Conservation (phyloP, 2,329 filamentous ascomycete genomes). For the Aspergillus fumigatiaffinis region DNA sequence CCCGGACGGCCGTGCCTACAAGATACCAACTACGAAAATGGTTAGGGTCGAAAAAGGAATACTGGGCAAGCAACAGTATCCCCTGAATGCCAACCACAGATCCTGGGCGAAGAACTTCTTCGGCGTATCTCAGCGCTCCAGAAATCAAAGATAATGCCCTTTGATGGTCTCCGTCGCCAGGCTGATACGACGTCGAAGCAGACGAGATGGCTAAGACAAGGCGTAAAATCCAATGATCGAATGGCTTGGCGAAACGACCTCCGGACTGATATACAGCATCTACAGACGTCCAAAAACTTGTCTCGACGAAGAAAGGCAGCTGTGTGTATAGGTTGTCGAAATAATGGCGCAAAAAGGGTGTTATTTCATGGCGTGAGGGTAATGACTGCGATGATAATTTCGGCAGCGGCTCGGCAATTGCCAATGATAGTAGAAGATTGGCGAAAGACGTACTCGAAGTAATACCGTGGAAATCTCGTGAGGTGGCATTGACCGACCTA, state of each 20-base stretch:
- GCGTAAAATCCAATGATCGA: conserved; percentile 81
- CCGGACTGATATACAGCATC: conserved; percentile 76
- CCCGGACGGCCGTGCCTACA: conserved; percentile 83
- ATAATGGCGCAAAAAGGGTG: conserved; percentile 74
- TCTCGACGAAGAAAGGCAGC: conserved; percentile 79
- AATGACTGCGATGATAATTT: conserved; percentile 57
- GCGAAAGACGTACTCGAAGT: conserved; percentile 89
- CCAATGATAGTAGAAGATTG: conserved; percentile 78
- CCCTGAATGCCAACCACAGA: conserved; percentile 84
- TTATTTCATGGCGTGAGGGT: conserved; percentile 67
- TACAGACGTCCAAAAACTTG: conserved; percentile 69
- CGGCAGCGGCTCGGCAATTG: conserved; percentile 68
- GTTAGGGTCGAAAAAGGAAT: conserved; percentile 81
- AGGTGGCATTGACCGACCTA: conserved; percentile 90
- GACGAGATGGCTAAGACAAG: conserved; percentile 85
- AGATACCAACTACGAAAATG: conserved; percentile 95
- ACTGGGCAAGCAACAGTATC: conserved; percentile 78
- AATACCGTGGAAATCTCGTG: conserved; percentile 86
- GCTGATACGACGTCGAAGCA: conserved; percentile 64
- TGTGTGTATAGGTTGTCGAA: conserved; percentile 76
- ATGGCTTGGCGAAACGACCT: conserved; percentile 56
- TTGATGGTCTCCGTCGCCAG: conserved; percentile 60
- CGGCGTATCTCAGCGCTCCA: conserved; percentile 70
- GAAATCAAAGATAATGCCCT: conserved; percentile 59
- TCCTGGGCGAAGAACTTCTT: conserved; percentile 79